phyloP scores from a whole-genome alignment of 2,329 filamentous ascomycete species.

The Hymenoscyphus albidus region DNA sequence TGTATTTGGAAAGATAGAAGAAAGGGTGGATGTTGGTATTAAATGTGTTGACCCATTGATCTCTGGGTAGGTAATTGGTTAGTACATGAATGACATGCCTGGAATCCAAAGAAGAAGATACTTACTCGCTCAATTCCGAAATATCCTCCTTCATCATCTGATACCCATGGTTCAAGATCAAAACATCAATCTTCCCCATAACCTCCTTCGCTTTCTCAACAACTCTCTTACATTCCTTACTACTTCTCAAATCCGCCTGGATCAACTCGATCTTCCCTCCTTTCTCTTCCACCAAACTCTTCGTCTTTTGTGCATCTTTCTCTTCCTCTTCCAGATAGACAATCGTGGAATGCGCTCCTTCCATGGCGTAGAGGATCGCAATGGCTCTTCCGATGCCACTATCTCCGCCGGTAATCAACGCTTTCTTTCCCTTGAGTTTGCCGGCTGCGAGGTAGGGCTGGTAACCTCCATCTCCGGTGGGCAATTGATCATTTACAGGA shows the following conservation, averaged over 20 bases:
- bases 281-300: conserved; percentile 62
- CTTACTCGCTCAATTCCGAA: conserved; percentile 63
- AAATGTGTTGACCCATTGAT: conserved; percentile 78
- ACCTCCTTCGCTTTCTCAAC: conserved; percentile 62
- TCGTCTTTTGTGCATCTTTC: conserved; percentile 70
- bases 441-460: conserved; percentile 70
- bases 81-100: neutral
- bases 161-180: conserved; percentile 71
- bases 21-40: conserved; percentile 78
- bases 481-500: conserved; percentile 62
- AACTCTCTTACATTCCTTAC: conserved; percentile 65
- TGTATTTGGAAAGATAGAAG: conserved; percentile 78
- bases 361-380: conserved; percentile 75
- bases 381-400: conserved; percentile 74
- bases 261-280: conserved; percentile 63
- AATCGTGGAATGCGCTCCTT: conserved; percentile 72
- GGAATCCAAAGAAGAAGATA: conserved; percentile 14
- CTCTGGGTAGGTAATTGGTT: conserved; percentile 40
- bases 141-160: conserved; percentile 73
- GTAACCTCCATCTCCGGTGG: conserved; percentile 62
- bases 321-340: conserved; percentile 73
- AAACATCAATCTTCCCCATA: conserved; percentile 68
- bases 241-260: conserved; percentile 59
- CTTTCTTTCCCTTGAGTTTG: conserved; percentile 71
- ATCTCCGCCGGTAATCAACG: conserved; percentile 78